Evolutionary conservation across 208 protist species (phyloP).

Genomic region (Strigomonas culicis): DNA sequence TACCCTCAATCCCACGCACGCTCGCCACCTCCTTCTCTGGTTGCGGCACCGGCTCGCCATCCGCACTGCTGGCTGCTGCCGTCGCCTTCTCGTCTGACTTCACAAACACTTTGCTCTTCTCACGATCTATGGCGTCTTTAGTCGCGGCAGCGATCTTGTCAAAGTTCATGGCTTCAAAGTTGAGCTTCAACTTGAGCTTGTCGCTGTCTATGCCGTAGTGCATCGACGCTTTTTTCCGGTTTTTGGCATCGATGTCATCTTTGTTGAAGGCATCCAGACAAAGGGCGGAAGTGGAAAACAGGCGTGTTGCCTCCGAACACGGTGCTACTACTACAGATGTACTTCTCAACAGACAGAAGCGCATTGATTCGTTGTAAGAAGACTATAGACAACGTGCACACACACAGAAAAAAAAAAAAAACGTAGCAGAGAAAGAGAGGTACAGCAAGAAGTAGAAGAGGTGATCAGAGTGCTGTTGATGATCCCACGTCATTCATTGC

Average conservation of each 20-base stretch:
- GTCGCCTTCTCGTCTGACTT: conserved; percentile 4
- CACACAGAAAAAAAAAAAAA: conserved; percentile 15
- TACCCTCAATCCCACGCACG: conserved; percentile 5
- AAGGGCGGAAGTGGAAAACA: background rate
- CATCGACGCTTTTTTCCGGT: conserved; percentile 12
- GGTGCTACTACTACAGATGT: too few species aligned
- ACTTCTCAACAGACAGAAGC: too few species aligned
- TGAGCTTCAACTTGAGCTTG: conserved; percentile 33
- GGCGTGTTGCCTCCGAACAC: too few species aligned
- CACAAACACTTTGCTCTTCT: too few species aligned
- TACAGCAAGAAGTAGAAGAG: too few species aligned
- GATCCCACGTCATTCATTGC: too few species aligned
- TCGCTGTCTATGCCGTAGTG: conserved; percentile 37
- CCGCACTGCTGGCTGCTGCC: conserved; percentile 4
- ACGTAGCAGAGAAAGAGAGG: background rate
- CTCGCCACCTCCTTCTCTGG: too few species aligned
- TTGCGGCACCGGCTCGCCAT: conserved; percentile 10
- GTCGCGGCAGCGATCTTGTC: conserved; percentile 31
- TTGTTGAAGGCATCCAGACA: conserved; percentile 7
- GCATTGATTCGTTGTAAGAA: conserved; percentile 1
- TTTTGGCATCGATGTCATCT: background rate
- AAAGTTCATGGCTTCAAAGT: conserved; percentile 68
- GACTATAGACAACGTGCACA: background rate
- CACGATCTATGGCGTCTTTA: conserved; percentile 27
- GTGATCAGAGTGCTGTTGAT: too few species aligned